Evolutionary conservation across 2,329 filamentous ascomycete genomes (phyloP).

Genomic region (Neofusicoccum cordaticola): DNA sequence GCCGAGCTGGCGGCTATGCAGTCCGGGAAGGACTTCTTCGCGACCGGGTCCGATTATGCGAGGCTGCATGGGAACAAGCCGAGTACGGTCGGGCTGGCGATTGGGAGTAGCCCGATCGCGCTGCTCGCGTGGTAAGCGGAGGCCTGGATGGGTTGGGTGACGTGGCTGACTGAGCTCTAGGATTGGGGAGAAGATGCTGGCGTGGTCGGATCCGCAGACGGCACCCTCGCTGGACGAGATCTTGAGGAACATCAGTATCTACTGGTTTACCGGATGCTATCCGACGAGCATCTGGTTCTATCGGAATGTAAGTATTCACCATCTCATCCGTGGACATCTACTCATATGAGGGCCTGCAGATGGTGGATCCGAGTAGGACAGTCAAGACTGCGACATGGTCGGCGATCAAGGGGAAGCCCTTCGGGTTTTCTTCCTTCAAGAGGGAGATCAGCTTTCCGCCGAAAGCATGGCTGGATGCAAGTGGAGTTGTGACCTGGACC

Average conservation of each 20-base stretch:
- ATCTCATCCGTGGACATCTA: background rate
- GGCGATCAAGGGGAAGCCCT: conserved; percentile 32
- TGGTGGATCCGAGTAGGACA: background rate
- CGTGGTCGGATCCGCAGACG: conserved; percentile 48
- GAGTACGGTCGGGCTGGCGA: conserved; percentile 54
- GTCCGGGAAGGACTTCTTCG: conserved; percentile 30
- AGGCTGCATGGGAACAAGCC: conserved; percentile 54
- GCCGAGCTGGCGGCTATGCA: background rate
- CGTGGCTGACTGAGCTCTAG: conserved; percentile 40
- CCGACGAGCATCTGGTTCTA: conserved; percentile 52
- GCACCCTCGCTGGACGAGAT: conserved; percentile 43
- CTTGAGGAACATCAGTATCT: conserved; percentile 52
- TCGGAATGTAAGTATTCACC: conserved; percentile 25
- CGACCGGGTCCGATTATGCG: conserved; percentile 50
- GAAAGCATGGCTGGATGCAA: conserved; percentile 36
- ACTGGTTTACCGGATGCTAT: conserved; percentile 55
- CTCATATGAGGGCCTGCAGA: background rate
- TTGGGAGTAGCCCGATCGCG: conserved; percentile 55
- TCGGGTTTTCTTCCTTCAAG: conserved; percentile 45
- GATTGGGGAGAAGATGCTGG: conserved; percentile 57
- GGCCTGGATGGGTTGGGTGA: background rate
- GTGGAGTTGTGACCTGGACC: conserved; percentile 39
- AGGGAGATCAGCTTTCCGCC: conserved; percentile 41
- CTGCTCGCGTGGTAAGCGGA: conserved; percentile 51
- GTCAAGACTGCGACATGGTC: background rate